These are phyloP conservation scores for Penicillium concentricum DNA, from an alignment of 2,329 filamentous ascomycete species.

Conservation along the genomic window DNA sequence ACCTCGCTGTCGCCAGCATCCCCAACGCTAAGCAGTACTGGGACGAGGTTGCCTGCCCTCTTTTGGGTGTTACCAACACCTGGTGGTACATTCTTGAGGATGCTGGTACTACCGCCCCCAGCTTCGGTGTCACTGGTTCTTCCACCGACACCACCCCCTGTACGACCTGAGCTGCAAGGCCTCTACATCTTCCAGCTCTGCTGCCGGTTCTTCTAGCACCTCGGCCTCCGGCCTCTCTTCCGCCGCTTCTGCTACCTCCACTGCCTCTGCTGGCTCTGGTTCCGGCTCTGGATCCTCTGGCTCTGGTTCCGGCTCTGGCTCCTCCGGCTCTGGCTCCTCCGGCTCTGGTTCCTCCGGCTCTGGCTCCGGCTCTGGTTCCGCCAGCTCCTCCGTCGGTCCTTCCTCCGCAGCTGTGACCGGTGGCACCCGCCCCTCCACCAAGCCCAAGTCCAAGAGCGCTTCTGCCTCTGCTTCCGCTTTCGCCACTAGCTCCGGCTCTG, in stretches of 20 bases:
- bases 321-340: conserved; percentile 5
- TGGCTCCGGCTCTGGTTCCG: conserved; percentile 4
- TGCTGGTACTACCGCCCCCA: conserved; percentile 36
- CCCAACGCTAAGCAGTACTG: conserved; percentile 78
- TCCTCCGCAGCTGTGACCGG: not conserved
- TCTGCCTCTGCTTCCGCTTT: conserved; percentile 8
- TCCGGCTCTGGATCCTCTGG: conserved; percentile 6
- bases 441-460: conserved; percentile 7
- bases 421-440: conserved; percentile 8
- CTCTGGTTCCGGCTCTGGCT: conserved; percentile 5
- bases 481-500: not conserved
- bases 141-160: conserved; percentile 37
- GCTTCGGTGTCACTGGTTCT: conserved; percentile 41
- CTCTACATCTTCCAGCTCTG: conserved; percentile 23
- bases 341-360: conserved; percentile 18
- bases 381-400: conserved; percentile 1
- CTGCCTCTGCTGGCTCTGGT: conserved; percentile 5
- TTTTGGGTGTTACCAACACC: conserved; percentile 42
- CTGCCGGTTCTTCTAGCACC: conserved; percentile 20
- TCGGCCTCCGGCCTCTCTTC: conserved; percentile 19
- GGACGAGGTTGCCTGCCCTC: conserved; percentile 71
- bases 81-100: conserved; percentile 48
- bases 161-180: conserved; percentile 37
- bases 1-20: conserved; percentile 61
- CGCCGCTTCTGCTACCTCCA: conserved; percentile 14